Conservation (phyloP, 1,139 yeast genomes). For the Suhomyces bribrorum region DNA sequence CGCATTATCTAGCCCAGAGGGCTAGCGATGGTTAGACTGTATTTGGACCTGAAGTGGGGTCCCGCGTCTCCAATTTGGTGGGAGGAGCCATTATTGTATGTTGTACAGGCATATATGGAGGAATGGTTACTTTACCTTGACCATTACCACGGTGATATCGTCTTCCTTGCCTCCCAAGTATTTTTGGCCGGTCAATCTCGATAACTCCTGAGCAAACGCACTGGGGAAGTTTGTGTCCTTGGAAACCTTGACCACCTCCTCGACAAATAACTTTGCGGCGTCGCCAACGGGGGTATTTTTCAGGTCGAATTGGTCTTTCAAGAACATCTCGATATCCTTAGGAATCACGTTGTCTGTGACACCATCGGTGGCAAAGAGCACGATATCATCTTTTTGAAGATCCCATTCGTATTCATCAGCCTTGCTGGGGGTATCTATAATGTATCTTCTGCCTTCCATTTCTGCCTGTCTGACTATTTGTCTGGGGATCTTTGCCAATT, state of each 20-base stretch:
- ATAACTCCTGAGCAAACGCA: slow-evolving; percentile 82
- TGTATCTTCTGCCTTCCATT: slow-evolving; percentile 57
- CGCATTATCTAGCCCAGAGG: no score
- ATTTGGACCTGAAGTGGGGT: no score
- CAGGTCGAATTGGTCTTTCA: slow-evolving; percentile 43
- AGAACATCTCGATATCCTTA: slow-evolving; percentile 66
- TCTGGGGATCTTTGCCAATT: slow-evolving; percentile 80
- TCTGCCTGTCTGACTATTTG: slow-evolving; percentile 58
- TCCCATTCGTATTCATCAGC: slow-evolving; percentile 53
- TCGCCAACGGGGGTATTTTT: slow-evolving; percentile 25
- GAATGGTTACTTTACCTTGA: slow-evolving; percentile 43
- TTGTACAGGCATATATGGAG: no score
- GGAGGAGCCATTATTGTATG: no score
- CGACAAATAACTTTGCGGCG: slow-evolving; percentile 61
- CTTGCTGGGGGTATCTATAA: slow-evolving; percentile 56
- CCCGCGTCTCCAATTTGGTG: no score
- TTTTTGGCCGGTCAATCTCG: slow-evolving; percentile 64
- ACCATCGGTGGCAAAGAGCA: slow-evolving; percentile 91
- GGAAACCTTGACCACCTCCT: slow-evolving; percentile 67
- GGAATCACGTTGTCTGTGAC: slow-evolving; percentile 82
- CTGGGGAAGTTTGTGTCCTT: slow-evolving; percentile 75
- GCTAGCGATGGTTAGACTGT: no score
- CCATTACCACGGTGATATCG: slow-evolving; percentile 81
- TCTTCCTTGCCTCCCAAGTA: slow-evolving; percentile 94
- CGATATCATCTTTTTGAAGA: slow-evolving; percentile 66